A percentile compares a stretch with the other conserved stretches of the same genome.
phyloP scores from a whole-genome alignment of 495 filamentous ascomycete genomes.

The Xylaria scruposa region DNA sequence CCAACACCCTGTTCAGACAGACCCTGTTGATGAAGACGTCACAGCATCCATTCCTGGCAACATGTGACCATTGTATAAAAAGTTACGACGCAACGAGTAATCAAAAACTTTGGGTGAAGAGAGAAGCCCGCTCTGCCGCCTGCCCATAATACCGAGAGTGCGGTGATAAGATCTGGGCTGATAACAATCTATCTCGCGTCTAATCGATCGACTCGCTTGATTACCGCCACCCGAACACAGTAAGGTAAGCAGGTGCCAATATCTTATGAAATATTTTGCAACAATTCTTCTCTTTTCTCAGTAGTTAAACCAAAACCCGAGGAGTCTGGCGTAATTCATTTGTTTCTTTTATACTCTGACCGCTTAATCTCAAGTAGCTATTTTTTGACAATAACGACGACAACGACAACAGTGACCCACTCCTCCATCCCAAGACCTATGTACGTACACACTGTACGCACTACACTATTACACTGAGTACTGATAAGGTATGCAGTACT shows the following conservation, averaged over 20 bases:
- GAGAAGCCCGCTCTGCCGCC: background rate
- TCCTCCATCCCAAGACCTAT: background rate
- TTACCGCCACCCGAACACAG: background rate
- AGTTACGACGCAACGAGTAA: background rate
- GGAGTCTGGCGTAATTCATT: background rate
- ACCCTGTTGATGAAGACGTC: slow-evolving; percentile 10
- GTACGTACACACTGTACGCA: background rate
- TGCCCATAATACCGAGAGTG: background rate
- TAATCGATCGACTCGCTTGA: slow-evolving; percentile 1
- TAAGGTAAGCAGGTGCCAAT: background rate
- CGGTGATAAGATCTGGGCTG: background rate
- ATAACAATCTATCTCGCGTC: background rate
- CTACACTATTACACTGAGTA: background rate
- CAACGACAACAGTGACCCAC: background rate
- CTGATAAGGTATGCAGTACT: background rate
- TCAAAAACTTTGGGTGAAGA: background rate
- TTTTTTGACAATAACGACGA: background rate
- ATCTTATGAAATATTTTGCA: background rate
- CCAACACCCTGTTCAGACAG: background rate
- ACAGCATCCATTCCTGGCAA: background rate
- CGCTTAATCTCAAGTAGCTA: background rate
- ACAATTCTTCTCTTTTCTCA: background rate
- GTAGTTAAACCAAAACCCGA: background rate
- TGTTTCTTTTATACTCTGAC: background rate
- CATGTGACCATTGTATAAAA: background rate